A percentile compares a stretch with the other conserved stretches of the same genome.
Conservation (phyloP, 2,329 filamentous ascomycete genomes). For the Venturiaceae sp. region DNA sequence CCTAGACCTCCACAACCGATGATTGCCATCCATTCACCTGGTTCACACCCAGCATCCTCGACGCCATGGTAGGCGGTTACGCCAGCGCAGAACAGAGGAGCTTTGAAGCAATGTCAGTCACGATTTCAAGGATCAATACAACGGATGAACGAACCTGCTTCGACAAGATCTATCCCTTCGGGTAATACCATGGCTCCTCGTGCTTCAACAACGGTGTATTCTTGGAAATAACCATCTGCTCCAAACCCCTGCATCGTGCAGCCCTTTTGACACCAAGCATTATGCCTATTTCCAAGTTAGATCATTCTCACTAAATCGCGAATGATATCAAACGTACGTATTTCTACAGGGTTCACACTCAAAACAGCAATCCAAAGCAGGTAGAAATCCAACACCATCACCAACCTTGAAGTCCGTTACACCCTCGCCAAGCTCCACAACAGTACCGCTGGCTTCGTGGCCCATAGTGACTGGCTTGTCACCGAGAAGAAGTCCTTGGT, state of each 20-base stretch:
- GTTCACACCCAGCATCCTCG: slow-evolving; percentile 20
- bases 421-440: slow-evolving; percentile 15
- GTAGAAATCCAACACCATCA: slow-evolving; percentile 23
- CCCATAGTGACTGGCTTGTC: slow-evolving; percentile 21
- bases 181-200: slow-evolving; percentile 34
- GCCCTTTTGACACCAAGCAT: slow-evolving; percentile 8
- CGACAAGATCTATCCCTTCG: slow-evolving; percentile 22
- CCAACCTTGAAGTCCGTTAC: slow-evolving; percentile 18
- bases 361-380: slow-evolving; percentile 23
- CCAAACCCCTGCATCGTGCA: slow-evolving; percentile 10
- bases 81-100: slow-evolving; percentile 41
- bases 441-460: slow-evolving; percentile 21
- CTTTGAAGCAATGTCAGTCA: neutral
- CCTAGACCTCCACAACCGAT: slow-evolving; percentile 26
- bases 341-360: slow-evolving; percentile 20
- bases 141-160: slow-evolving; percentile 24
- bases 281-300: neutral
- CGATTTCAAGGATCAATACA: neutral
- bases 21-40: slow-evolving; percentile 30
- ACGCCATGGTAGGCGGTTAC: slow-evolving; percentile 29
- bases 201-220: slow-evolving; percentile 37
- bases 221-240: slow-evolving; percentile 36
- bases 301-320: slow-evolving; percentile 16
- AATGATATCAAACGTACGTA: neutral
- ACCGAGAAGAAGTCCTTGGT: slow-evolving; percentile 20